Conservation (phyloP, 2,329 filamentous ascomycete species). For the Albophoma yamanashiensis region DNA sequence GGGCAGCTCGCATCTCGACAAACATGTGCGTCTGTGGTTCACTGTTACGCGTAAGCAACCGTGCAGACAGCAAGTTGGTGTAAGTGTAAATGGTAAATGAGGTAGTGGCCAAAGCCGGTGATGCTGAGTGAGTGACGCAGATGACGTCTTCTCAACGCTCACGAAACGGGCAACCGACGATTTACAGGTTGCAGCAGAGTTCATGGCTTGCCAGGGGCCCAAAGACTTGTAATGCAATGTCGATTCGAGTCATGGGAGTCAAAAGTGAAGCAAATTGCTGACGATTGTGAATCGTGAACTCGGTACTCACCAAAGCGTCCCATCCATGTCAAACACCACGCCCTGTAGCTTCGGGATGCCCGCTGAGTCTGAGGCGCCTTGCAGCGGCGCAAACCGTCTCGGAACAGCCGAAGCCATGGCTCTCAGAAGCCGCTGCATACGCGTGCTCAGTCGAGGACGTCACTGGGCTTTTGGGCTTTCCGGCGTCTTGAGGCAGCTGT, state of each 20-base stretch:
- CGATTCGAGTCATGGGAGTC: background rate
- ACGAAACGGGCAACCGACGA: background rate
- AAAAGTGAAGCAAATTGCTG: background rate
- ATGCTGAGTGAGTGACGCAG: background rate
- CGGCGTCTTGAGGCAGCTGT: background rate
- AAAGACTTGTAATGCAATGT: background rate
- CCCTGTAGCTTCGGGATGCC: constrained; percentile 40
- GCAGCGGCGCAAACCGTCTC: constrained; percentile 47
- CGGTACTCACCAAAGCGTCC: constrained; percentile 65
- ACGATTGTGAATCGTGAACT: background rate
- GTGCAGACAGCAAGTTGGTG: background rate
- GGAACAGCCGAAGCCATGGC: constrained; percentile 30
- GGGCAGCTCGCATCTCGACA: constrained; percentile 64
- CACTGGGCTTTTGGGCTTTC: background rate
- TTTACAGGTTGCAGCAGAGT: background rate
- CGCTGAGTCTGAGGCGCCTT: constrained; percentile 15
- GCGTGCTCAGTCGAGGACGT: background rate
- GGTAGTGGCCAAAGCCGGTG: background rate
- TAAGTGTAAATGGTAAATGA: background rate
- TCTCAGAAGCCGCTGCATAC: constrained; percentile 11
- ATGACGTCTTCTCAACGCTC: background rate
- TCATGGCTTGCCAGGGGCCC: background rate
- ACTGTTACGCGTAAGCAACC: constrained; percentile 31
- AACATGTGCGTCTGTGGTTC: constrained; percentile 97
- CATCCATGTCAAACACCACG: constrained; percentile 86